phyloP scores from a whole-genome alignment of 495 filamentous ascomycete genomes.

The Aspergillus ellipticus region DNA sequence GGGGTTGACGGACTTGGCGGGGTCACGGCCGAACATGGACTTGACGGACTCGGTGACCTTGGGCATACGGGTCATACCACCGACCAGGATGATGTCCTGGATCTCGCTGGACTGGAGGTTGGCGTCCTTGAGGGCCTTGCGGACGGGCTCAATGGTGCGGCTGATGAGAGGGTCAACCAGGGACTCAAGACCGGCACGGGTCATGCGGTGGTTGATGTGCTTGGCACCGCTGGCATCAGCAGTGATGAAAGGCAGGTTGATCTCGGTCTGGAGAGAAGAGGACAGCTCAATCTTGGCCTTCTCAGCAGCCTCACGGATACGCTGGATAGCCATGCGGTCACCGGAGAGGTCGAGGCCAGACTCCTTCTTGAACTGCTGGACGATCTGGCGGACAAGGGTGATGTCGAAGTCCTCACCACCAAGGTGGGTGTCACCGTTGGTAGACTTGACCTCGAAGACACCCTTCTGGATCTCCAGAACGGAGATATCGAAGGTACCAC shows the following conservation, averaged over 20 bases:
- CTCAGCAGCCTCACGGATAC: slow-evolving; percentile 98
- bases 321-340: slow-evolving; percentile 98
- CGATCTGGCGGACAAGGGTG: slow-evolving; percentile 87
- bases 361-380: slow-evolving; percentile 95
- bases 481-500: slow-evolving; percentile 98
- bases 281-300: slow-evolving; percentile 99
- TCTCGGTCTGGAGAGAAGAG: slow-evolving; percentile 93
- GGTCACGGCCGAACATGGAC: slow-evolving; percentile 95
- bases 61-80: slow-evolving; percentile 99
- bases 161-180: slow-evolving; percentile 89
- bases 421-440: slow-evolving; percentile 96
- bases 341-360: slow-evolving; percentile 83
- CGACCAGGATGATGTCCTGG: slow-evolving; percentile 97
- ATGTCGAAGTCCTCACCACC: slow-evolving; percentile 99
- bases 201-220: slow-evolving; percentile 96
- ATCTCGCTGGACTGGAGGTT: slow-evolving; percentile 91
- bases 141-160: slow-evolving; percentile 85
- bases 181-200: slow-evolving; percentile 85
- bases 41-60: slow-evolving; percentile 98
- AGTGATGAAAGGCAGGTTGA: slow-evolving; percentile 98
- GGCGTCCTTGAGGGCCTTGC: slow-evolving; percentile 97
- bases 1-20: slow-evolving; percentile 98
- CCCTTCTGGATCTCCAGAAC: slow-evolving; percentile 96
- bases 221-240: slow-evolving; percentile 91
- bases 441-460: slow-evolving; percentile 98